phyloP scores from a whole-genome alignment of 345 rosid species.

The Salix arbutifolia region DNA sequence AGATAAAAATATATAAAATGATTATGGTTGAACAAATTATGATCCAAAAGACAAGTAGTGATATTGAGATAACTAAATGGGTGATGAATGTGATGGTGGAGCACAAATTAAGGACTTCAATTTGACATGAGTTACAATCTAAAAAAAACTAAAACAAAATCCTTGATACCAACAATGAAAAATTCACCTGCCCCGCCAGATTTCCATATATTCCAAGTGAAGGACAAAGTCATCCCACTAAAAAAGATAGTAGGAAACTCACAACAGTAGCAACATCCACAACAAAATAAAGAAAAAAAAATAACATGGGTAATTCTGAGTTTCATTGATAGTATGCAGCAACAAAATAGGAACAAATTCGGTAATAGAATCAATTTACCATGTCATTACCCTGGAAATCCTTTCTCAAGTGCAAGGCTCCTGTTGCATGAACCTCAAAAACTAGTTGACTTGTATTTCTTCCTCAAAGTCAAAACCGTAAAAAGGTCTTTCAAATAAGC shows the following conservation, averaged over 20 bases:
- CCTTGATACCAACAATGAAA: not conserved
- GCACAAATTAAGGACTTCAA: not conserved
- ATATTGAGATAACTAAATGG: not conserved
- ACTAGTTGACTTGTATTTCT: slow-evolving; percentile 10
- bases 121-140: not conserved
- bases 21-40: not conserved
- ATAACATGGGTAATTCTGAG: not conserved
- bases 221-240: not conserved
- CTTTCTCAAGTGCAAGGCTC: slow-evolving; percentile 16
- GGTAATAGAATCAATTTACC: slow-evolving; percentile 9
- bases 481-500: slow-evolving; percentile 10
- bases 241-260: not conserved
- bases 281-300: not conserved
- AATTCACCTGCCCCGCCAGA: not conserved
- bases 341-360: not conserved
- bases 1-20: no score
- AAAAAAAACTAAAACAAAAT: not conserved
- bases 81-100: not conserved
- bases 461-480: slow-evolving; percentile 23
- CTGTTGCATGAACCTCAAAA: slow-evolving; percentile 10
- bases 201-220: not conserved
- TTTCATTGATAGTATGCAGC: not conserved
- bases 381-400: slow-evolving; percentile 10
- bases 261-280: not conserved
- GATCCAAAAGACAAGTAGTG: not conserved